phyloP scores from a whole-genome alignment of 805 yeast species.

The Lachancea quebecensis region DNA sequence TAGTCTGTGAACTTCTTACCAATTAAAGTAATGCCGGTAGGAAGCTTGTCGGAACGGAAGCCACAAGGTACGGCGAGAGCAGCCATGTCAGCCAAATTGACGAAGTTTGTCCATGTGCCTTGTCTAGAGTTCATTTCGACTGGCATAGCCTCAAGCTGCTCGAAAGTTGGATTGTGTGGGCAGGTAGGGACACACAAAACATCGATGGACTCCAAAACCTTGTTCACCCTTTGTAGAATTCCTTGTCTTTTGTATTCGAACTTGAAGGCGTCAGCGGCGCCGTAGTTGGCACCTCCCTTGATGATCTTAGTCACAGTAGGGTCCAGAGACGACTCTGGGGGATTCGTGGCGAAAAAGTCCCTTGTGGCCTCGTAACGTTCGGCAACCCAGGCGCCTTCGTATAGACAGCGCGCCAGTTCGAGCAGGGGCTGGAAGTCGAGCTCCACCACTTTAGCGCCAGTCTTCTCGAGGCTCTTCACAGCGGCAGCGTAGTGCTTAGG shows the following conservation, averaged over 20 bases:
- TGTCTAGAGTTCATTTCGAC: constrained; percentile 77
- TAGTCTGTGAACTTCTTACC: constrained; percentile 80
- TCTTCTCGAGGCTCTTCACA: constrained; percentile 42
- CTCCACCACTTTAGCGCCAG: constrained; percentile 55
- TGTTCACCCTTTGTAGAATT: constrained; percentile 57
- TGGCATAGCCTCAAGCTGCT: constrained; percentile 69
- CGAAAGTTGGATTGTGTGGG: constrained; percentile 83
- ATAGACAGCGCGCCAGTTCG: constrained; percentile 77
- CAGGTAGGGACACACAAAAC: constrained; percentile 87
- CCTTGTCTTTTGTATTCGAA: constrained; percentile 83
- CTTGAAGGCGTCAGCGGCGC: constrained; percentile 79
- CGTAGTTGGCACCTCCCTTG: constrained; percentile 64
- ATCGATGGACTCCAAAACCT: constrained; percentile 54
- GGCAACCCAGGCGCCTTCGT: constrained; percentile 99
- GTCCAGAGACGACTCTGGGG: constrained; percentile 66
- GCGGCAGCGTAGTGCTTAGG: constrained; percentile 44
- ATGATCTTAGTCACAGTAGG: constrained; percentile 78
- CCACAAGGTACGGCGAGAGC: constrained; percentile 91
- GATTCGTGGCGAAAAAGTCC: constrained; percentile 62
- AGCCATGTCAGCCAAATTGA: constrained; percentile 85
- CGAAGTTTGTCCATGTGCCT: constrained; percentile 98
- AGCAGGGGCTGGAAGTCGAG: constrained; percentile 70
- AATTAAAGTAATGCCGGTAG: constrained; percentile 82
- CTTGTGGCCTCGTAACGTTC: constrained; percentile 83
- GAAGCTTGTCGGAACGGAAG: constrained; percentile 79